Evolutionary conservation across 768 basidiomycete genomes (phyloP).

Genomic region (Lyophyllum atratum): DNA sequence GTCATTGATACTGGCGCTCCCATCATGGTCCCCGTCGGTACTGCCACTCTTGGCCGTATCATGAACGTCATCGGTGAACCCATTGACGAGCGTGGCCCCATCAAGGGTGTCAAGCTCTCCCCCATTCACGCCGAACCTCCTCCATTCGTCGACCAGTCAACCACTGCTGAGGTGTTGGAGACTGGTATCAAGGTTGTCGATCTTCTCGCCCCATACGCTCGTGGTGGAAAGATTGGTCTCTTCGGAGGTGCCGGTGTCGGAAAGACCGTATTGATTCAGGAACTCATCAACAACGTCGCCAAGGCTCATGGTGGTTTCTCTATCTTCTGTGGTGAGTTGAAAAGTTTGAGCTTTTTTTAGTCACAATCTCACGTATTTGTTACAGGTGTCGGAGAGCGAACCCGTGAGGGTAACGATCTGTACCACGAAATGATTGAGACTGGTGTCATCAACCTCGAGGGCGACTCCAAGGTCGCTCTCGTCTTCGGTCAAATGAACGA

Average conservation of each 20-base stretch:
- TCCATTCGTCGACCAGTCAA: conserved; percentile 97
- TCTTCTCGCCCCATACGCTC: conserved; percentile 98
- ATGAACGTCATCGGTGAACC: conserved; percentile 99
- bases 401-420: conserved; percentile 99
- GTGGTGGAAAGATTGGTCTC: conserved; percentile 99
- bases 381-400: conserved; percentile 98
- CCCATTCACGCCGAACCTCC: conserved; percentile 99
- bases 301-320: conserved; percentile 99
- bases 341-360: neutral
- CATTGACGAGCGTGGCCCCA: conserved; percentile 99
- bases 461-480: conserved; percentile 99
- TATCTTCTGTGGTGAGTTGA: conserved; percentile 86
- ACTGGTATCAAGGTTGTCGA: conserved; percentile 99
- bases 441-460: conserved; percentile 99
- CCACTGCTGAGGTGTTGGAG: conserved; percentile 97
- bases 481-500: conserved; percentile 99
- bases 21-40: conserved; percentile 96
- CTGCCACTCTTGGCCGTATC: conserved; percentile 94
- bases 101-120: conserved; percentile 88
- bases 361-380: neutral
- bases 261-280: conserved; percentile 99
- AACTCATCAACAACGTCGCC: conserved; percentile 99
- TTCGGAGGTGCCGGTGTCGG: conserved; percentile 99
- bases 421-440: conserved; percentile 99
- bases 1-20: conserved; percentile 96